These are phyloP conservation scores for Aegilops bicornis DNA, from an alignment of 176 grass and related monocot species.

Conservation along the genomic window DNA sequence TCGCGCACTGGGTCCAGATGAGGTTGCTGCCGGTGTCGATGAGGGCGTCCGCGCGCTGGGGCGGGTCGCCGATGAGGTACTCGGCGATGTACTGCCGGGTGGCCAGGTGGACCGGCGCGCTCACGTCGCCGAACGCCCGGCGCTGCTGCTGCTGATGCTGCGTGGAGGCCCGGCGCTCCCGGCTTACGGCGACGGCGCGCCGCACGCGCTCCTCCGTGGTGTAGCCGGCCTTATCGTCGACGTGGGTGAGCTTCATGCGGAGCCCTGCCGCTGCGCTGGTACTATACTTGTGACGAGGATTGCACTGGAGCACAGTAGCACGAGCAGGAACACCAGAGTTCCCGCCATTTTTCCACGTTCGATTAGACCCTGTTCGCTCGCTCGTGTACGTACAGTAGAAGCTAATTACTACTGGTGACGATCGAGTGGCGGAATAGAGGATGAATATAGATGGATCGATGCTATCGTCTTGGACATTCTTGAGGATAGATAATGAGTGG, in stretches of 20 bases:
- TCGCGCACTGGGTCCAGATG: background rate
- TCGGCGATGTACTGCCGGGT: conserved; percentile 24
- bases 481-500: background rate
- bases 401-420: background rate
- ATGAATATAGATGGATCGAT: background rate
- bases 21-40: conserved; percentile 13
- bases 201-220: conserved; percentile 30
- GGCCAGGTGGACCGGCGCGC: background rate
- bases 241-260: conserved; percentile 20
- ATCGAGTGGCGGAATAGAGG: background rate
- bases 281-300: background rate
- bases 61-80: conserved; percentile 19
- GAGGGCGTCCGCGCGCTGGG: background rate
- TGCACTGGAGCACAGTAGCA: background rate
- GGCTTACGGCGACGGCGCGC: background rate
- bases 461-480: background rate
- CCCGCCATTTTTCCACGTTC: background rate
- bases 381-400: background rate
- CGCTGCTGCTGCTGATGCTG: background rate
- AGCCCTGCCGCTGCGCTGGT: background rate
- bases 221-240: conserved; percentile 21
- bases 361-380: background rate
- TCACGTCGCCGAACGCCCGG: background rate
- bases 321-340: background rate
- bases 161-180: background rate